These are phyloP conservation scores for Pulveroboletus sp. DNA, from an alignment of 768 basidiomycete species.

Conservation along the genomic window DNA sequence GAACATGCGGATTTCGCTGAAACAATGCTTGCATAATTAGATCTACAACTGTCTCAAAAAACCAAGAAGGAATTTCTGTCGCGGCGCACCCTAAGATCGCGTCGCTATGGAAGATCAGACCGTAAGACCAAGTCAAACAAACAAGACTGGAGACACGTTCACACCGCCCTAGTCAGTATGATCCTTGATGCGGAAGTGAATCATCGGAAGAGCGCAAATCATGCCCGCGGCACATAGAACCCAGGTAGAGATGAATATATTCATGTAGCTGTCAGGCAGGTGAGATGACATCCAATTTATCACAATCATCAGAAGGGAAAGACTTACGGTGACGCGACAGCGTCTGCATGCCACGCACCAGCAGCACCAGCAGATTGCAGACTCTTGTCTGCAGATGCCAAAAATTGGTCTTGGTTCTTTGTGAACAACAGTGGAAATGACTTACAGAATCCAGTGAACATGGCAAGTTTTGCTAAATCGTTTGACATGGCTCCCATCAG, in stretches of 20 bases:
- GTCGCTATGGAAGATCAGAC: conserved; percentile 11
- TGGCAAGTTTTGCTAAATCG: conserved; percentile 72
- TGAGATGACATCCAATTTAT: neutral
- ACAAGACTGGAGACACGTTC: conserved; percentile 15
- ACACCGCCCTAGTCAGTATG: conserved; percentile 52
- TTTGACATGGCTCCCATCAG: conserved; percentile 85
- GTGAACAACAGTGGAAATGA: conserved; percentile 9
- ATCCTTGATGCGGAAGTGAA: conserved; percentile 64
- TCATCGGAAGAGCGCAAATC: conserved; percentile 68
- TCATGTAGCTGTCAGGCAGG: conserved; percentile 51
- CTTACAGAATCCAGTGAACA: conserved; percentile 80
- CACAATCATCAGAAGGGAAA: neutral
- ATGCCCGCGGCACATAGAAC: conserved; percentile 62
- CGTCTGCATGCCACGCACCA: conserved; percentile 70
- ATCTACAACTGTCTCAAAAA: no score
- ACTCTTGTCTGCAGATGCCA: conserved; percentile 55
- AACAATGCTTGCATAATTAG: no score
- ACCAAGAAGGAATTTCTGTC: no score
- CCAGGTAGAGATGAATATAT: conserved; percentile 73
- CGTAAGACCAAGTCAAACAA: neutral
- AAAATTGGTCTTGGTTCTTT: neutral
- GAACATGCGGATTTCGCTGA: no score
- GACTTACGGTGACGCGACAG: conserved; percentile 54
- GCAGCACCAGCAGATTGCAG: conserved; percentile 76
- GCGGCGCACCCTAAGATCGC: no score